Base-by-base conservation (phyloP, 176 grass and related monocot species). In the Phragmites australis region DNA sequence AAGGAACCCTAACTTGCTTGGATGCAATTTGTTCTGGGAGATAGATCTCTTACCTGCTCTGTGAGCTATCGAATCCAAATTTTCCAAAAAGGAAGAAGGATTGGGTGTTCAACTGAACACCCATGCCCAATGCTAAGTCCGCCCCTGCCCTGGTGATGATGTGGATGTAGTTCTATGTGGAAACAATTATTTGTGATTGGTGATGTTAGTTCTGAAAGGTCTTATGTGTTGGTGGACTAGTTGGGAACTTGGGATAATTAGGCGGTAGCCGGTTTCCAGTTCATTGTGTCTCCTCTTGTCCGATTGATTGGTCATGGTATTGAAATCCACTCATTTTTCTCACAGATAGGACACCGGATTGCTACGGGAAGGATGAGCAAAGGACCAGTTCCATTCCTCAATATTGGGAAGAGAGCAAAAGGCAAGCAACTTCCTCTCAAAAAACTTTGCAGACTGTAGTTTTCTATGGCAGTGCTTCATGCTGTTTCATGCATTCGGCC, bases 401-500 rank as follows among this genome's bases (percentile, higher is more conserved):
- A 87, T 53, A 85, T 93, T 15, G 94, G 91, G 63, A 97, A 89
- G 89, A 81, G 44, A 82, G 86, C 89, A 58, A 97, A 66, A 88
- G 94, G 94, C 55, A 85, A 65, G 60, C 8, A 21, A 9, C 74
- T 44, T 62, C 42, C n/a, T 62, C 58, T 60, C 5, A 23, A n/a
- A 70, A 18, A 7, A 34, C 1, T 58, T 59, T 48, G 3, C 6
- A 27, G 37, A 13, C 6, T 19, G 16, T 73, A 39, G 23, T 56
- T 79, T 64, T 37, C 69, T 73, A 6, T 21, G 0, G 13, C 2
- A 11, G 1, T 29, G 8, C 16, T 10, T 27, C 27, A 48, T 47
- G 52, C 29, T 9, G 14, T 19, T 14, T 16, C 56, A 23, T 67
- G 34, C 40, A 9, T 30, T 83, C 29, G 27, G 19, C 2, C 39